These are phyloP conservation scores for Forsythia suspensa DNA, from an alignment of 257 asterid species.

Conservation along the genomic window DNA sequence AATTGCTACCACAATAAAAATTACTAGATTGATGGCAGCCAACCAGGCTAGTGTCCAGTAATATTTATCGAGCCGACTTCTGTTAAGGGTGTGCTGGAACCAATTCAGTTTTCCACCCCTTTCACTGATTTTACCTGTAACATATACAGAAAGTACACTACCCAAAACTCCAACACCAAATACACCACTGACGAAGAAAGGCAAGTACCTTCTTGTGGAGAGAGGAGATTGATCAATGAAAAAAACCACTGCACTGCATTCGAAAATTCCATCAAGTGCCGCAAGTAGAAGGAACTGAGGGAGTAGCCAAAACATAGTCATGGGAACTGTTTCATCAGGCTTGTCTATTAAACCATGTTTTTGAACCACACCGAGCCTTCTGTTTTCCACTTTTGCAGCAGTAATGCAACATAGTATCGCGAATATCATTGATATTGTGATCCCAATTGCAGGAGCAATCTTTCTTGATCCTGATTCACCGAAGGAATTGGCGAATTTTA, in stretches of 20 bases:
- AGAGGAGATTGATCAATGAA: conserved; percentile 35
- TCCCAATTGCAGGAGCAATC: conserved; percentile 32
- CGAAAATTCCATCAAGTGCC: conserved; percentile 23
- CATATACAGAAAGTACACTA: conserved; percentile 41
- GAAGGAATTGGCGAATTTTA: conserved; percentile 3
- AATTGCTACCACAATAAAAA: conserved; percentile 25
- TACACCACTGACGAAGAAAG: conserved; percentile 21
- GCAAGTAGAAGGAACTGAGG: conserved; percentile 45
- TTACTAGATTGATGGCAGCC: conserved; percentile 37
- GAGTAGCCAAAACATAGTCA: conserved; percentile 53
- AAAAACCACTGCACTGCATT: conserved; percentile 21
- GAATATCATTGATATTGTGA: conserved; percentile 35
- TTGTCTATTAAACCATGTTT: conserved; percentile 39
- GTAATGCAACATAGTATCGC: conserved; percentile 47
- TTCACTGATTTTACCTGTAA: conserved; percentile 49
- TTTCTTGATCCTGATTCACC: conserved; percentile 15
- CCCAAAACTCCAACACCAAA: conserved; percentile 50
- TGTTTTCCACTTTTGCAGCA: conserved; percentile 52
- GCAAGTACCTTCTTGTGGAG: conserved; percentile 27
- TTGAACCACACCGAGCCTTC: conserved; percentile 35
- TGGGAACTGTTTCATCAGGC: conserved; percentile 35
- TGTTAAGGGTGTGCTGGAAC: conserved; percentile 52
- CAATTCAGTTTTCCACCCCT: conserved; percentile 40
- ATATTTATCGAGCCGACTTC: conserved; percentile 59
- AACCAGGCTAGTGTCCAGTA: conserved; percentile 54